Conservation (phyloP, 768 basidiomycete genomes). For the Clavaria fumosa region DNA sequence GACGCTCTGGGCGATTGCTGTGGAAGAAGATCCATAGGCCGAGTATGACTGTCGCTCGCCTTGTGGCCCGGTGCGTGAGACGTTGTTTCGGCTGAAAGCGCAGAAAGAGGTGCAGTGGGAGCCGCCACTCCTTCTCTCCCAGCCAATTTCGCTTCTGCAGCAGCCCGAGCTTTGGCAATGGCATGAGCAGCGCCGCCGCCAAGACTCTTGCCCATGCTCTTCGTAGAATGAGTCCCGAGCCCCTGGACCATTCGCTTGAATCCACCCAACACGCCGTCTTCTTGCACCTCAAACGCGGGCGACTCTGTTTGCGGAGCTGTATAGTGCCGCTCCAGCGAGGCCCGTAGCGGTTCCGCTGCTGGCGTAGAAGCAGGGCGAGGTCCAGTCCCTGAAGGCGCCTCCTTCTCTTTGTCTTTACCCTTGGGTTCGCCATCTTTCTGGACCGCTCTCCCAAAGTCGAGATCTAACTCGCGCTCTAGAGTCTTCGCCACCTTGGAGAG, state of each 20-base stretch:
- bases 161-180: constrained; percentile 51
- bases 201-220: constrained; percentile 45
- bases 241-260: constrained; percentile 63
- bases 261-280: constrained; percentile 40
- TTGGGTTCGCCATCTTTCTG: background rate
- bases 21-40: no score
- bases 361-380: background rate
- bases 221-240: constrained; percentile 41
- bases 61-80: no score
- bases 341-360: background rate
- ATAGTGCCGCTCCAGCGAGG: background rate
- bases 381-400: no score
- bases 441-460: background rate
- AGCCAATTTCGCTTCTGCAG: constrained; percentile 55
- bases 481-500: constrained; percentile 36
- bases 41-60: no score
- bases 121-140: constrained; percentile 47
- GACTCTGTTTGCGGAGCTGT: background rate
- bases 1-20: no score
- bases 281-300: constrained; percentile 3
- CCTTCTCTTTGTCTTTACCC: background rate
- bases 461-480: constrained; percentile 21
- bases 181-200: constrained; percentile 36
- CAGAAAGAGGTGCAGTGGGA: no score
- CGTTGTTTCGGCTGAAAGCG: no score